These are phyloP conservation scores for Pseudocercospora crystallina DNA, from an alignment of 2,329 filamentous ascomycete genomes.

Conservation along the genomic window DNA sequence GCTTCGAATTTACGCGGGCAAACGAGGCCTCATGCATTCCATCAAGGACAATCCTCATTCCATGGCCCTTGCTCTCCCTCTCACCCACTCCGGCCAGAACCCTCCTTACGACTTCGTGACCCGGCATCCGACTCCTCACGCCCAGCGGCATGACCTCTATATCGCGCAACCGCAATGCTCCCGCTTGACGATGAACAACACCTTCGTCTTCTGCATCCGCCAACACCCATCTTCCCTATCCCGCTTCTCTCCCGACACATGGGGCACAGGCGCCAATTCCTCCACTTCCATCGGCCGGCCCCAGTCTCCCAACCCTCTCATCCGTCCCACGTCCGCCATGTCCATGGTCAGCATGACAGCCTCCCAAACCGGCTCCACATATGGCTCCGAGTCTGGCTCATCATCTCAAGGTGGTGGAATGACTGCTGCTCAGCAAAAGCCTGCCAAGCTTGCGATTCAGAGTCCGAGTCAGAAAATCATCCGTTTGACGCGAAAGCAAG, in stretches of 20 bases:
- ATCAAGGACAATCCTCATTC: slow-evolving; percentile 95
- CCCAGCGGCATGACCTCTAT: slow-evolving; percentile 95
- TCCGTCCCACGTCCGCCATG: slow-evolving; percentile 58
- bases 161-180: slow-evolving; percentile 94
- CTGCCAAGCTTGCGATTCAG: slow-evolving; percentile 93
- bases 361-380: slow-evolving; percentile 52
- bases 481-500: slow-evolving; percentile 71
- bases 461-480: slow-evolving; percentile 93
- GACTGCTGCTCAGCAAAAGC: slow-evolving; percentile 63
- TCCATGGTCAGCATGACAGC: slow-evolving; percentile 58
- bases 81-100: slow-evolving; percentile 88
- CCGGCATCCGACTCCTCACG: slow-evolving; percentile 92
- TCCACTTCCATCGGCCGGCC: slow-evolving; percentile 40
- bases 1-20: slow-evolving; percentile 90
- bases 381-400: slow-evolving; percentile 47
- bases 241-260: slow-evolving; percentile 40
- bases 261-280: slow-evolving; percentile 30
- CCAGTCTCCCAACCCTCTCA: slow-evolving; percentile 52
- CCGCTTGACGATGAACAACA: slow-evolving; percentile 87
- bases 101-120: slow-evolving; percentile 91
- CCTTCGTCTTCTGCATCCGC: slow-evolving; percentile 92
- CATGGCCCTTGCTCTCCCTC: slow-evolving; percentile 82
- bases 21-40: slow-evolving; percentile 93
- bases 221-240: slow-evolving; percentile 75
- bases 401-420: slow-evolving; percentile 56